Conservation (phyloP, 1,139 yeast genomes). For the Candida pseudoviswanathii region DNA sequence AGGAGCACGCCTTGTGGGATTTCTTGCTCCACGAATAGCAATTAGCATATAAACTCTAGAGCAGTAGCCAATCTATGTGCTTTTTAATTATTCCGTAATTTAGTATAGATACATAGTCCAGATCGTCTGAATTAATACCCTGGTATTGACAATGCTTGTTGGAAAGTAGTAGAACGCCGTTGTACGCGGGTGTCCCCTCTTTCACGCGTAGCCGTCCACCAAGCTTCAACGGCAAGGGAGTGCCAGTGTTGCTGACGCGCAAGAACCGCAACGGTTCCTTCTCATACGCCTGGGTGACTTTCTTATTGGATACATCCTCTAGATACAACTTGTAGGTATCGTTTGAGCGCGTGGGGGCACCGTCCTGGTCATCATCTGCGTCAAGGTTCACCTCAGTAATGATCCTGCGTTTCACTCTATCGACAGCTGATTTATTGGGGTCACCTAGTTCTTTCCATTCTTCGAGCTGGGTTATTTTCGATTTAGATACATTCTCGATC, state of each 20-base stretch:
- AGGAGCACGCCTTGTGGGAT: slow-evolving; percentile 80
- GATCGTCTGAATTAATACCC: slow-evolving; percentile 30
- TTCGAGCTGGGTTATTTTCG: slow-evolving; percentile 38
- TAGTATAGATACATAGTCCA: slow-evolving; percentile 27
- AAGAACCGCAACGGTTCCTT: slow-evolving; percentile 39
- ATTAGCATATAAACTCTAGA: slow-evolving; percentile 18
- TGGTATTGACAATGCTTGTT: slow-evolving; percentile 35
- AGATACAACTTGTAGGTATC: slow-evolving; percentile 35
- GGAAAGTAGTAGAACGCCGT: slow-evolving; percentile 38
- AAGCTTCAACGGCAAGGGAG: slow-evolving; percentile 39
- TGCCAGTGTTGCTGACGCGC: slow-evolving; percentile 20
- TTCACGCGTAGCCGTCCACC: slow-evolving; percentile 41
- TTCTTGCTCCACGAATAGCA: slow-evolving; percentile 41
- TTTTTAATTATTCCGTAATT: slow-evolving; percentile 37
- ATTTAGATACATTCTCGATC: slow-evolving; percentile 37
- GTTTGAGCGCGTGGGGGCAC: slow-evolving; percentile 1
- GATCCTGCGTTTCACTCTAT: slow-evolving; percentile 29
- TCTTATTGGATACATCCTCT: slow-evolving; percentile 31
- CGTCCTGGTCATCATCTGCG: slow-evolving; percentile 18
- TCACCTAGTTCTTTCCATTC: slow-evolving; percentile 42
- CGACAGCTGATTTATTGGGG: slow-evolving; percentile 45
- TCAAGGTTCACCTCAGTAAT: slow-evolving; percentile 38
- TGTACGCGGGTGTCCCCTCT: slow-evolving; percentile 32
- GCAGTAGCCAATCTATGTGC: slow-evolving; percentile 28
- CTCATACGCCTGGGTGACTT: slow-evolving; percentile 42